phyloP scores from a whole-genome alignment of 768 basidiomycete genomes.

The Russula griseocarnosa region DNA sequence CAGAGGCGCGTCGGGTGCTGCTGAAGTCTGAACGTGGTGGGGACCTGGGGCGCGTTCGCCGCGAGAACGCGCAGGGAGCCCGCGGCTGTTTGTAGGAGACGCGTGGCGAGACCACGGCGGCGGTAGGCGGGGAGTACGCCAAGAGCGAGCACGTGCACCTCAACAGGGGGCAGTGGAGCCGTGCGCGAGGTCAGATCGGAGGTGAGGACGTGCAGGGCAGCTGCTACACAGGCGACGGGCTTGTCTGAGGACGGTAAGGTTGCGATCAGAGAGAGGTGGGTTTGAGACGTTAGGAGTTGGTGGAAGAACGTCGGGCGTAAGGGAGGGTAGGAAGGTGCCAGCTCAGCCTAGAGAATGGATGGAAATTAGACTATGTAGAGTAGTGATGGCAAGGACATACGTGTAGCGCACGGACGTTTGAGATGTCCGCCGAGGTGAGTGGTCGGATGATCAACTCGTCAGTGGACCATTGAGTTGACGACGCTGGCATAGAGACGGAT shows the following conservation, averaged over 20 bases:
- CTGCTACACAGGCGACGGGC: slow-evolving; percentile 24
- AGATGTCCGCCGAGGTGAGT: slow-evolving; percentile 25
- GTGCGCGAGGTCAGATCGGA: slow-evolving; percentile 33
- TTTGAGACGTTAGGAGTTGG: slow-evolving; percentile 24
- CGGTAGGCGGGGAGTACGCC: slow-evolving; percentile 48
- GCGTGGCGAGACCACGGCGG: slow-evolving; percentile 43
- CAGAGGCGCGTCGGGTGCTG: slow-evolving; percentile 3
- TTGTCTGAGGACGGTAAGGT: slow-evolving; percentile 17
- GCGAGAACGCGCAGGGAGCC: slow-evolving; percentile 30
- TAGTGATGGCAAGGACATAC: slow-evolving; percentile 7
- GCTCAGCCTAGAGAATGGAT: slow-evolving; percentile 3
- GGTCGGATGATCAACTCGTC: slow-evolving; percentile 24
- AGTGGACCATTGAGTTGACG: slow-evolving; percentile 4
- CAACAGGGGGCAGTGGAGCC: slow-evolving; percentile 47
- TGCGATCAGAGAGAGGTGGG: slow-evolving; percentile 24
- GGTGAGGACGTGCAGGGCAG: slow-evolving; percentile 32
- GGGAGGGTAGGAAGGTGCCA: slow-evolving; percentile 12
- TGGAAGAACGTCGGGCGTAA: slow-evolving; percentile 24
- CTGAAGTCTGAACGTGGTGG: not conserved
- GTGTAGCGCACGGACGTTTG: slow-evolving; percentile 19
- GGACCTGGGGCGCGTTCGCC: slow-evolving; percentile 16
- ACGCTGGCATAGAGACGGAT: slow-evolving; percentile 3
- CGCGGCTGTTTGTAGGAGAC: slow-evolving; percentile 38
- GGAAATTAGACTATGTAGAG: too few species aligned
- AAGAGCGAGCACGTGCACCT: slow-evolving; percentile 49